A percentile compares a stretch with the other conserved stretches of the same genome.
phyloP scores from a whole-genome alignment of 2,329 filamentous ascomycete species.

The Paraphoma sp. region DNA sequence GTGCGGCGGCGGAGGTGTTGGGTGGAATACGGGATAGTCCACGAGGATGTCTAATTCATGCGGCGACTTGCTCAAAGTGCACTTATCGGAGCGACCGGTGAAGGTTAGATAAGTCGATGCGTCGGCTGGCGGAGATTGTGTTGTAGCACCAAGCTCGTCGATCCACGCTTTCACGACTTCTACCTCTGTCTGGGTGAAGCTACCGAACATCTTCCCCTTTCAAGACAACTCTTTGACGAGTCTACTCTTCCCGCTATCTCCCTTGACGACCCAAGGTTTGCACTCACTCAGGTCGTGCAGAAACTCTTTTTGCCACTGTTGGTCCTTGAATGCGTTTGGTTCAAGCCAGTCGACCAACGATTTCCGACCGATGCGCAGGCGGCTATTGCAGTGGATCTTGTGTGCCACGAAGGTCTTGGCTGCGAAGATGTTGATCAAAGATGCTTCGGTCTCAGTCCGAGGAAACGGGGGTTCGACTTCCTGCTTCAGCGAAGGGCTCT shows the following conservation, averaged over 20 bases:
- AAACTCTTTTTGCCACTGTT: conserved; percentile 46
- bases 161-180: conserved; percentile 51
- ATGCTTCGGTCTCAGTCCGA: conserved; percentile 16
- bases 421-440: conserved; percentile 40
- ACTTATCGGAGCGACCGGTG: background rate
- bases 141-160: conserved; percentile 31
- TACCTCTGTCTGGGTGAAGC: conserved; percentile 55
- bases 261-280: conserved; percentile 52
- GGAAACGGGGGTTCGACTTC: conserved; percentile 10
- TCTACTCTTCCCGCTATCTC: conserved; percentile 49
- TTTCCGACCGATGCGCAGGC: conserved; percentile 44
- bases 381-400: conserved; percentile 51
- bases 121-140: conserved; percentile 2
- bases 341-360: conserved; percentile 47
- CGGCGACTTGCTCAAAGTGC: background rate
- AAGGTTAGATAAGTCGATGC: conserved; percentile 20
- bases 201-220: conserved; percentile 59
- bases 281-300: conserved; percentile 44
- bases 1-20: background rate
- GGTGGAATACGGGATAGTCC: conserved; percentile 16
- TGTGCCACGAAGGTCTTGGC: conserved; percentile 50
- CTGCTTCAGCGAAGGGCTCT: conserved; percentile 21
- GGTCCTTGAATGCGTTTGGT: conserved; percentile 35
- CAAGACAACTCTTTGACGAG: conserved; percentile 54
- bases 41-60: conserved; percentile 7